These are phyloP conservation scores for Primulina eburnea DNA, from an alignment of 257 asterid genomes.

Conservation along the genomic window DNA sequence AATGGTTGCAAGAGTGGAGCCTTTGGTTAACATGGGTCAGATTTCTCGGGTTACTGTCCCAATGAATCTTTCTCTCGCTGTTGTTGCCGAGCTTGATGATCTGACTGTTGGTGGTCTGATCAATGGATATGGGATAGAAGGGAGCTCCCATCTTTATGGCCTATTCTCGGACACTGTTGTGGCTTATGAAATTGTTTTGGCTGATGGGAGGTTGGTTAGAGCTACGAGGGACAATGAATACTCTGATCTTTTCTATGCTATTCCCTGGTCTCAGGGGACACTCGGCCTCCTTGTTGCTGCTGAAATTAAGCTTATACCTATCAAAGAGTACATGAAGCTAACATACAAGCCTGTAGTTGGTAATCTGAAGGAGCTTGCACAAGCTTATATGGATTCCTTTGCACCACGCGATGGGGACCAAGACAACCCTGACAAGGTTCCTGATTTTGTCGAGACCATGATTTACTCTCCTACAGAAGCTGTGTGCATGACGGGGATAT, in stretches of 20 bases:
- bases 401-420: conserved; percentile 87
- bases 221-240: conserved; percentile 88
- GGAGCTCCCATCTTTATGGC: conserved; percentile 91
- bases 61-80: conserved; percentile 82
- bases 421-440: conserved; percentile 80
- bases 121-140: conserved; percentile 94
- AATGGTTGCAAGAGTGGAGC: conserved; percentile 90
- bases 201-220: conserved; percentile 76
- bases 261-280: conserved; percentile 99
- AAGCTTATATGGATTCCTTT: conserved; percentile 73
- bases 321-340: conserved; percentile 85
- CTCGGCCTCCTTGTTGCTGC: conserved; percentile 90
- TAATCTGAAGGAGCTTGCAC: conserved; percentile 70
- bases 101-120: conserved; percentile 94
- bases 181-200: conserved; percentile 79
- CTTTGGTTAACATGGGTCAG: conserved; percentile 96
- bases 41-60: conserved; percentile 81
- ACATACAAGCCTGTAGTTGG: conserved; percentile 86
- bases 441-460: conserved; percentile 90
- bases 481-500: conserved; percentile 77
- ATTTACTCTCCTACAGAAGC: conserved; percentile 67
- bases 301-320: conserved; percentile 86
- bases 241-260: conserved; percentile 82
- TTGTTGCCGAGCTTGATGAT: conserved; percentile 95
- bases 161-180: conserved; percentile 91